Conservation (phyloP, 2,329 filamentous ascomycete genomes). For the Talaromyces marneffei region DNA sequence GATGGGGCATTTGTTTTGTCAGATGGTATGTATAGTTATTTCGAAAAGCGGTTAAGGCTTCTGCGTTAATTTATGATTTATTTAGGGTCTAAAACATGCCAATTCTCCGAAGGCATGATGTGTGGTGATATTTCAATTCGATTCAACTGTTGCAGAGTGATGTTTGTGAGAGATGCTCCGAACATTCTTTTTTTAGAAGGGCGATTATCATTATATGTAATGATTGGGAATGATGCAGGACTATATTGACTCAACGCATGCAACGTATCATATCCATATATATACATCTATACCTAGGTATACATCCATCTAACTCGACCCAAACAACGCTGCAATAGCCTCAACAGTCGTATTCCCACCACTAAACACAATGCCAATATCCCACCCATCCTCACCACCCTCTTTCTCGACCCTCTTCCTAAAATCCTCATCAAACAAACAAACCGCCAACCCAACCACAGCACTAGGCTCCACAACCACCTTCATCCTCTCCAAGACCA, state of each 20-base stretch:
- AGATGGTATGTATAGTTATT: neutral
- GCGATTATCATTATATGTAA: too few relatives aligned
- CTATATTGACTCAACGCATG: neutral
- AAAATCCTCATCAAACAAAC: conserved; percentile 81
- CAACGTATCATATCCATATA: neutral
- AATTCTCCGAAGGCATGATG: neutral
- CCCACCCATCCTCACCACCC: conserved; percentile 68
- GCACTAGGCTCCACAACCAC: conserved; percentile 83
- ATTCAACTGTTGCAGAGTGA: too few relatives aligned
- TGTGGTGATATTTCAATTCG: too few relatives aligned
- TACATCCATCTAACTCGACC: neutral
- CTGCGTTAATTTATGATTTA: neutral
- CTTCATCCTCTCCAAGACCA: conserved; percentile 86
- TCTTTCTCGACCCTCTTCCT: conserved; percentile 57
- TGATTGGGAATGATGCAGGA: too few relatives aligned
- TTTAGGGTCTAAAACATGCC: neutral
- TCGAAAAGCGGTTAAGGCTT: neutral
- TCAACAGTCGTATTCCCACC: conserved; percentile 63
- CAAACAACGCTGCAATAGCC: conserved; percentile 53
- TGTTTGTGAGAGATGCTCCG: too few relatives aligned
- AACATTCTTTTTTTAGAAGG: too few relatives aligned
- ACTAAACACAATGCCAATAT: conserved; percentile 56
- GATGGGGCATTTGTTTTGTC: neutral
- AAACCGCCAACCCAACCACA: conserved; percentile 76
- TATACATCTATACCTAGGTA: neutral